Percentiles rank a stretch among this genome's conserved stretches.
Evolutionary conservation across 352 stramenopile species (phyloP).

Genomic region (Phytophthora parvispora): DNA sequence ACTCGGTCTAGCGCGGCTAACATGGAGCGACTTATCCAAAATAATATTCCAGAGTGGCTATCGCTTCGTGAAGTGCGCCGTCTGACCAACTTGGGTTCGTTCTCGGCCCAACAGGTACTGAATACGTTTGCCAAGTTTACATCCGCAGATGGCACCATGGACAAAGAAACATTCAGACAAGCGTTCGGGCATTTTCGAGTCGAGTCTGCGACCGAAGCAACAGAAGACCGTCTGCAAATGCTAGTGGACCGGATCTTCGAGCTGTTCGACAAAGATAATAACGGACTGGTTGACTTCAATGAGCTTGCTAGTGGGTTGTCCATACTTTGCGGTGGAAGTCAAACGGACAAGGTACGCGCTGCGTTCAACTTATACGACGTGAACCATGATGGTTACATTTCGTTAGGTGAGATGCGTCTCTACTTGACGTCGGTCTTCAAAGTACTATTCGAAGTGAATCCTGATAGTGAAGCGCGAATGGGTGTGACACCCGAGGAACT

Average conservation of each 20-base stretch:
- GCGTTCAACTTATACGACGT: slow-evolving; percentile 91
- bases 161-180: slow-evolving; percentile 70
- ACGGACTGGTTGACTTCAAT: slow-evolving; percentile 84
- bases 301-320: slow-evolving; percentile 86
- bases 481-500: slow-evolving; percentile 80
- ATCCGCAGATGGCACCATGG: slow-evolving; percentile 73
- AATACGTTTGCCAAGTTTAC: slow-evolving; percentile 81
- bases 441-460: slow-evolving; percentile 88
- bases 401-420: slow-evolving; percentile 84
- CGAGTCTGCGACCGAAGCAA: slow-evolving; percentile 16
- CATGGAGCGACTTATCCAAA: slow-evolving; percentile 84
- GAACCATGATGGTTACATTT: slow-evolving; percentile 90
- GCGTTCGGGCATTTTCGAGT: slow-evolving; percentile 69
- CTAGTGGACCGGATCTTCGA: slow-evolving; percentile 85
- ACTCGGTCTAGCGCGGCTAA: slow-evolving; percentile 75
- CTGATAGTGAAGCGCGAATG: slow-evolving; percentile 64
- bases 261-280: slow-evolving; percentile 85
- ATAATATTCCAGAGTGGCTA: slow-evolving; percentile 82
- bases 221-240: slow-evolving; percentile 57
- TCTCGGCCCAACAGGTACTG: slow-evolving; percentile 77
- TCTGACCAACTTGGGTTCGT: slow-evolving; percentile 81
- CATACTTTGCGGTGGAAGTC: slow-evolving; percentile 75
- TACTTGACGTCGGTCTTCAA: slow-evolving; percentile 91
- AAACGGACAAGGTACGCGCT: slow-evolving; percentile 81
- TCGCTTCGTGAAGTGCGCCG: slow-evolving; percentile 81